A percentile compares a stretch with the other conserved stretches of the same genome.
phyloP scores from a whole-genome alignment of 805 yeast genomes.

The Candida rishiriensis region DNA sequence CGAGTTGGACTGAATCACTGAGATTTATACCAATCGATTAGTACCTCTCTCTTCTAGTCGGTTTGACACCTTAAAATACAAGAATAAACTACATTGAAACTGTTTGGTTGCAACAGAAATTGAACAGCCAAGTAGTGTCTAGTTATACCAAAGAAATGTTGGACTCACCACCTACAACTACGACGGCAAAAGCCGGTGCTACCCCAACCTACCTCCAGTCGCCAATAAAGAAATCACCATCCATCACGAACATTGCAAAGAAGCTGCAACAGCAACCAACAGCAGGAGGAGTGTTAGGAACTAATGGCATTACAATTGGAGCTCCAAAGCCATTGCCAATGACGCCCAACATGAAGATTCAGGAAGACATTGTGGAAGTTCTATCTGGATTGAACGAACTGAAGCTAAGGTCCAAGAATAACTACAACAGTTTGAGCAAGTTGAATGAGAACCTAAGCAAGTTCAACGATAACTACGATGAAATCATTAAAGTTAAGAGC shows the following conservation, averaged over 20 bases:
- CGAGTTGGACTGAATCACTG: too few species aligned
- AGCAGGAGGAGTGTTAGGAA: constrained; percentile 1
- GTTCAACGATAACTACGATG: constrained; percentile 8
- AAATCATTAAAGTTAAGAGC: neutral
- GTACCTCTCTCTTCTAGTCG: too few species aligned
- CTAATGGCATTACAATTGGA: constrained; percentile 1
- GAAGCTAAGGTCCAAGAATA: constrained; percentile 18
- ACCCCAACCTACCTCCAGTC: constrained; percentile 2
- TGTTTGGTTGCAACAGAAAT: too few species aligned
- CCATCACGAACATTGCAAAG: constrained; percentile 16
- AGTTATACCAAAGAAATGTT: neutral
- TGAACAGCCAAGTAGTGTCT: too few species aligned
- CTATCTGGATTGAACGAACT: constrained; percentile 14
- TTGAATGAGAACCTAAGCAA: constrained; percentile 19
- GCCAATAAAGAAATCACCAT: constrained; percentile 19
- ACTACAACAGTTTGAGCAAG: constrained; percentile 13
- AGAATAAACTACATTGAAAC: too few species aligned
- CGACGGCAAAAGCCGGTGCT: neutral
- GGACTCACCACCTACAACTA: neutral
- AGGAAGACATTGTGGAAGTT: constrained; percentile 18
- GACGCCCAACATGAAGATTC: constrained; percentile 15
- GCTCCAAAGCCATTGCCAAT: constrained; percentile 22
- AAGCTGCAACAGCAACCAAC: constrained; percentile 7
- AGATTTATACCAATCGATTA: too few species aligned
- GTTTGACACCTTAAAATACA: too few species aligned